Conservation (phyloP, 2,329 filamentous ascomycete species). For the Diplodia sapinea region DNA sequence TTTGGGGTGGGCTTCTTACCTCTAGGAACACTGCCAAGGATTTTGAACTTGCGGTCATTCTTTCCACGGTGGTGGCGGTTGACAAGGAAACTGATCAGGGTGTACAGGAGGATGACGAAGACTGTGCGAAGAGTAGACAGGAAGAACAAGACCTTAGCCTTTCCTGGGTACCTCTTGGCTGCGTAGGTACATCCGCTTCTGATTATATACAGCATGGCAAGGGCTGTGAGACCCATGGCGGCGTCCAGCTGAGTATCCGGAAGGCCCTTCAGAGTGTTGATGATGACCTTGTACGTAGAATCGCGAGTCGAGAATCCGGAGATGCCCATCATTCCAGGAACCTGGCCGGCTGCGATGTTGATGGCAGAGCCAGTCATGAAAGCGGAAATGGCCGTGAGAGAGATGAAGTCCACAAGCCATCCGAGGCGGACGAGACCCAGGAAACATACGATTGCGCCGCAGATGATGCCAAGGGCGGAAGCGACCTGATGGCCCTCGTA, state of each 20-base stretch:
- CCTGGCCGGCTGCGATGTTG: constrained; percentile 83
- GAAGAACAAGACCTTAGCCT: constrained; percentile 84
- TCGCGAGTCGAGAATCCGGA: constrained; percentile 74
- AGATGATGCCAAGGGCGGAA: constrained; percentile 77
- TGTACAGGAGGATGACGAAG: constrained; percentile 91
- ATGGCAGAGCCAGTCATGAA: constrained; percentile 98
- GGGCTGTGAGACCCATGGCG: constrained; percentile 81
- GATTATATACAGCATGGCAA: constrained; percentile 74
- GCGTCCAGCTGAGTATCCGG: constrained; percentile 74
- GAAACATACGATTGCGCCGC: constrained; percentile 77
- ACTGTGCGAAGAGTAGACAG: constrained; percentile 86
- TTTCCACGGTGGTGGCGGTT: constrained; percentile 66
- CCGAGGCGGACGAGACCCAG: constrained; percentile 82
- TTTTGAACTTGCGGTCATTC: constrained; percentile 69
- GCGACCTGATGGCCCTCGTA: constrained; percentile 72
- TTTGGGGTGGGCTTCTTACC: not conserved
- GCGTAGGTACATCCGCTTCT: constrained; percentile 68
- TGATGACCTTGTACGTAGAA: constrained; percentile 81
- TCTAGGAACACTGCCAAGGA: constrained; percentile 78
- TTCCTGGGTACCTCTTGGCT: constrained; percentile 71
- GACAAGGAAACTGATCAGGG: constrained; percentile 83
- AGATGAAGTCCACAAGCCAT: constrained; percentile 93
- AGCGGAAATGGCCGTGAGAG: constrained; percentile 85
- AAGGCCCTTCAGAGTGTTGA: constrained; percentile 80
- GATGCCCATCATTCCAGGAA: constrained; percentile 82